phyloP scores from a whole-genome alignment of 495 filamentous ascomycete species.

The Daldinia vernicosa region DNA sequence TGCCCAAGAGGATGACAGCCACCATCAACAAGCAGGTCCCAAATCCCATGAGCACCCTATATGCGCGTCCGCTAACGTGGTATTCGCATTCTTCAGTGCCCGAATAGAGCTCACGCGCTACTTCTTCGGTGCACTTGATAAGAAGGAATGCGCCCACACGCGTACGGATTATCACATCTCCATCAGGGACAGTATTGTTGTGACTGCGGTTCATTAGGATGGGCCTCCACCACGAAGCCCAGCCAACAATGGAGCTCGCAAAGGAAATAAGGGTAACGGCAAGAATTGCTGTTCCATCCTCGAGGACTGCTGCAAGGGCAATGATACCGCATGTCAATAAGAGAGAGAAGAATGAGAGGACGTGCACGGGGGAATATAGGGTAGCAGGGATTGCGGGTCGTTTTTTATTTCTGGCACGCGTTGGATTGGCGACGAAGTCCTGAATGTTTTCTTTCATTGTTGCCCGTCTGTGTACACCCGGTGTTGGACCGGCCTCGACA shows the following conservation, averaged over 20 bases:
- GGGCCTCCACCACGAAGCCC: slow-evolving; percentile 64
- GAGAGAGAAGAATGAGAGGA: slow-evolving; percentile 60
- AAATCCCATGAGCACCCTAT: slow-evolving; percentile 63
- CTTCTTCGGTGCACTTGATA: slow-evolving; percentile 68
- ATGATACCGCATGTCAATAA: slow-evolving; percentile 60
- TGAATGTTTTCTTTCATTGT: slow-evolving; percentile 49
- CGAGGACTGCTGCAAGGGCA: slow-evolving; percentile 39
- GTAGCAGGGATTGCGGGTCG: slow-evolving; percentile 58
- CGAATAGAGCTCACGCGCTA: slow-evolving; percentile 70
- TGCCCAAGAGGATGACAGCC: slow-evolving; percentile 67
- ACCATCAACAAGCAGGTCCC: slow-evolving; percentile 70
- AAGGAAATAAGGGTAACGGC: slow-evolving; percentile 57
- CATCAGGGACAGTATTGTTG: slow-evolving; percentile 60
- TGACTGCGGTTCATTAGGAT: slow-evolving; percentile 58
- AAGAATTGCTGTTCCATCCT: slow-evolving; percentile 64
- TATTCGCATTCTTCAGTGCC: slow-evolving; percentile 67
- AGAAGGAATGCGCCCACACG: slow-evolving; percentile 69
- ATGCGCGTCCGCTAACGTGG: slow-evolving; percentile 52
- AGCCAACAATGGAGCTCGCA: slow-evolving; percentile 61
- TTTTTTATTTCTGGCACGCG: slow-evolving; percentile 43
- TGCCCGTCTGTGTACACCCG: slow-evolving; percentile 38
- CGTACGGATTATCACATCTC: slow-evolving; percentile 69
- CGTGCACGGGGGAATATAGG: slow-evolving; percentile 59
- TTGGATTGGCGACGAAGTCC: slow-evolving; percentile 50
- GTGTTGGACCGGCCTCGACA: slow-evolving; percentile 35